Conservation (phyloP, 1,284 basidiomycete species). For the Ustilago nuda region DNA sequence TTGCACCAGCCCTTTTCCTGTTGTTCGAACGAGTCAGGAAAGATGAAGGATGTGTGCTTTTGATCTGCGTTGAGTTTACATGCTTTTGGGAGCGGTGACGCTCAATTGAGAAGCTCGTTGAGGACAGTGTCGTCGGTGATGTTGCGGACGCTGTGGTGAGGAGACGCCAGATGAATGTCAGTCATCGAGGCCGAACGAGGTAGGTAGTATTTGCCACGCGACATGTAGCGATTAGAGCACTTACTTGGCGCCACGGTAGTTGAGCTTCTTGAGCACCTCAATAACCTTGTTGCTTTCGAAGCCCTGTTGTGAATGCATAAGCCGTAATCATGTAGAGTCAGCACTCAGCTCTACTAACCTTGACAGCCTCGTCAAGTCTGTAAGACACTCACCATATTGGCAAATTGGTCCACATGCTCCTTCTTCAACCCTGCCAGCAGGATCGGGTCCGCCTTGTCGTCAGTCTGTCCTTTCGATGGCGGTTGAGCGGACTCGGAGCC, state of each 20-base stretch:
- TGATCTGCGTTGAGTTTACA: constrained; percentile 7
- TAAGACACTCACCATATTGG: constrained; percentile 57
- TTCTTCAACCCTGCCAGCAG: constrained; percentile 72
- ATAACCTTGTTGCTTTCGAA: constrained; percentile 83
- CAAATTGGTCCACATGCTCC: constrained; percentile 71
- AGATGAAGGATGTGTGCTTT: not conserved
- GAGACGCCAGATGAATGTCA: constrained; percentile 1
- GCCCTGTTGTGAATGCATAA: constrained; percentile 64
- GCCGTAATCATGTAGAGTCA: not conserved
- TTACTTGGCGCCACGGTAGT: constrained; percentile 86
- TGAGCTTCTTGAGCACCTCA: constrained; percentile 86
- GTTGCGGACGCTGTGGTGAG: constrained; percentile 50
- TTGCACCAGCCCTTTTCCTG: too few relatives aligned
- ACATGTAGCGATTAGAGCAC: constrained; percentile 23
- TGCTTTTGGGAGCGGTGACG: constrained; percentile 16
- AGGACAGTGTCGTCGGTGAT: constrained; percentile 61
- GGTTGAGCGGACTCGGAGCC: constrained; percentile 47
- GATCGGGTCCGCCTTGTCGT: constrained; percentile 63
- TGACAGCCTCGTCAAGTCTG: not conserved
- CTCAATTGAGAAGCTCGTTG: constrained; percentile 57
- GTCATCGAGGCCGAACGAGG: not conserved
- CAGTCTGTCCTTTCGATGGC: constrained; percentile 42
- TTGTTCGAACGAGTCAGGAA: not conserved
- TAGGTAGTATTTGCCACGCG: not conserved
- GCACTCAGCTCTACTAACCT: not conserved